These are phyloP conservation scores for Ogataea degrootiae DNA, from an alignment of 805 yeast species.

Conservation along the genomic window DNA sequence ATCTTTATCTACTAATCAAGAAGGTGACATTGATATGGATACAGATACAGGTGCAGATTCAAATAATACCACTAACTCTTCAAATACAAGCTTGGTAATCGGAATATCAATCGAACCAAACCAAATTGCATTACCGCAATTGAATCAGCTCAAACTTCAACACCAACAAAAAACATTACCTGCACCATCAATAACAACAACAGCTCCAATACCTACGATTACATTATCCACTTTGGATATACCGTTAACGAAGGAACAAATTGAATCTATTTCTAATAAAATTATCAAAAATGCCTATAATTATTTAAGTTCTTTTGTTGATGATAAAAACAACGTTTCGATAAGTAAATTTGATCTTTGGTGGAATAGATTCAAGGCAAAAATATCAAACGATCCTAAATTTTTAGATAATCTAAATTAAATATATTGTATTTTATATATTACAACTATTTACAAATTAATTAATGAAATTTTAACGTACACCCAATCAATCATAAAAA, in stretches of 20 bases:
- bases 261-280: constrained; percentile 70
- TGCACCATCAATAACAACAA: constrained; percentile 11
- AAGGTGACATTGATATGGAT: constrained; percentile 44
- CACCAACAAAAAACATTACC: constrained; percentile 19
- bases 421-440: background rate
- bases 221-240: constrained; percentile 20
- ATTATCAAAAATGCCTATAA: constrained; percentile 92
- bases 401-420: constrained; percentile 53
- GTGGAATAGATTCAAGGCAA: constrained; percentile 88
- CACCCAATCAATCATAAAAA: no score
- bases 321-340: constrained; percentile 72
- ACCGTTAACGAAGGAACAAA: constrained; percentile 21
- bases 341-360: constrained; percentile 86
- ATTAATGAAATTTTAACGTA: no score
- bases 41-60: constrained; percentile 31
- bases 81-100: constrained; percentile 32
- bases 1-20: constrained; percentile 8
- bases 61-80: background rate
- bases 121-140: constrained; percentile 54
- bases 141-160: constrained; percentile 30
- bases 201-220: constrained; percentile 31
- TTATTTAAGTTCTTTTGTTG: constrained; percentile 83
- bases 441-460: no score
- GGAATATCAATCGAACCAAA: constrained; percentile 92
- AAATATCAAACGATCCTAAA: constrained; percentile 74